Percentiles rank a stretch among this genome's conserved stretches.
Evolutionary conservation across 257 asterid genomes (phyloP).

Genomic region (Lycium barbarum): DNA sequence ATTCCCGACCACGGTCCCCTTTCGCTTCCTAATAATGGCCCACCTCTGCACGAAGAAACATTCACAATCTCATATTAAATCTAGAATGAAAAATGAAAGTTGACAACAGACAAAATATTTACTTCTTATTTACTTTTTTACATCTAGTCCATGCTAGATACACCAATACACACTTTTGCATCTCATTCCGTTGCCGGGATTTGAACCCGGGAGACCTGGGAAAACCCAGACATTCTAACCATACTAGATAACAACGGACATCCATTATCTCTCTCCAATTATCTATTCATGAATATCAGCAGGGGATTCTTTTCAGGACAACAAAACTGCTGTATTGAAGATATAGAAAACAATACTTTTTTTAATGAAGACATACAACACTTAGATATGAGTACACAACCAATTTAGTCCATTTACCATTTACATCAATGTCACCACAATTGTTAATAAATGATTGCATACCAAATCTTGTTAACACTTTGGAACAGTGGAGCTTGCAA

Average conservation of each 20-base stretch:
- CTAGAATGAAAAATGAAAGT: background rate
- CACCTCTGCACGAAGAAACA: constrained; percentile 68
- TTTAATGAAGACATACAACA: background rate
- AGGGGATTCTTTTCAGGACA: background rate
- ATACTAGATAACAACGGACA: constrained; percentile 51
- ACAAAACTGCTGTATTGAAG: background rate
- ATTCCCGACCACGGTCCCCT: constrained; percentile 49
- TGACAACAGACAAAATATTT: background rate
- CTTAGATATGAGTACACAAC: background rate
- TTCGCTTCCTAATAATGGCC: constrained; percentile 64
- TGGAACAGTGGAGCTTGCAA: constrained; percentile 5
- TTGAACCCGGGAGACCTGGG: constrained; percentile 55
- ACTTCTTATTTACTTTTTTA: constrained; percentile 5
- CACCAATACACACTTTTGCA: constrained; percentile 10
- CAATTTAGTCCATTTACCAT: background rate
- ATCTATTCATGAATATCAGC: background rate
- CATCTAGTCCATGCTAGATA: background rate
- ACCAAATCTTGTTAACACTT: constrained; percentile 26
- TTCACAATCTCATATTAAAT: constrained; percentile 19
- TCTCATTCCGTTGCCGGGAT: constrained; percentile 51
- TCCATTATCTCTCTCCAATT: constrained; percentile 19
- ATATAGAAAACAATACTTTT: background rate
- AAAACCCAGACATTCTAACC: constrained; percentile 49
- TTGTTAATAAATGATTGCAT: background rate
- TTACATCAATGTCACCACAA: constrained; percentile 22